A percentile compares a stretch with the other conserved stretches of the same genome.
Conservation (phyloP, 495 filamentous ascomycete species). For the Bacidia gigantensis region DNA sequence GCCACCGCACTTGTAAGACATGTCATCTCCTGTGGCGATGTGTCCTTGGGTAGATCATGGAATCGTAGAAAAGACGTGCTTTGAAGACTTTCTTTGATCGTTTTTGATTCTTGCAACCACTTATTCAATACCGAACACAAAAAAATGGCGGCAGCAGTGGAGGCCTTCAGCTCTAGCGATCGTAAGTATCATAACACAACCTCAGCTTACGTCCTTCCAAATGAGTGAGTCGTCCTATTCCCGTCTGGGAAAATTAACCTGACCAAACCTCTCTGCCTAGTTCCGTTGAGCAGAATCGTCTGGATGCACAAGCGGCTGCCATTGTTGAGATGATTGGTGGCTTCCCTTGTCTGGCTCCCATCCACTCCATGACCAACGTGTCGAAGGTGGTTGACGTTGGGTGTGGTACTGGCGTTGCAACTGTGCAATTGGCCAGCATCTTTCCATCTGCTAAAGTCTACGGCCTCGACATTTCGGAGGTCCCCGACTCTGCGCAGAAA, state of each 20-base stretch:
- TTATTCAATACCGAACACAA: background rate
- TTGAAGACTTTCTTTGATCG: background rate
- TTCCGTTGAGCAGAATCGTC: slow-evolving; percentile 9
- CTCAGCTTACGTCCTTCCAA: slow-evolving; percentile 13
- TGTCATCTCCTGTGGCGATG: no score
- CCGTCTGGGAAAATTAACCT: background rate
- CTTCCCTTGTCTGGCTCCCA: slow-evolving; percentile 4
- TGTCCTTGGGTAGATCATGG: background rate
- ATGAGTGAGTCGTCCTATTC: slow-evolving; percentile 8
- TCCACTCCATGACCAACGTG: background rate
- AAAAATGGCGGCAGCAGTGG: background rate
- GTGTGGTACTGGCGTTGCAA: slow-evolving; percentile 13
- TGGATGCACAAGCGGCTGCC: slow-evolving; percentile 10
- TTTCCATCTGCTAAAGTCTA: slow-evolving; percentile 11
- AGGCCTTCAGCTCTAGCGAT: background rate
- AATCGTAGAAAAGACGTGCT: background rate
- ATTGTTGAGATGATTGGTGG: slow-evolving; percentile 12
- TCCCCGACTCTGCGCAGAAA: background rate
- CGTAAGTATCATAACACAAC: slow-evolving; percentile 9
- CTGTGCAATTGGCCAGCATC: slow-evolving; percentile 5
- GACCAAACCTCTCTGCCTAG: background rate
- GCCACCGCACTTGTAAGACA: no score
- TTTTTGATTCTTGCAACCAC: background rate
- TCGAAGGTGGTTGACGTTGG: slow-evolving; percentile 11
- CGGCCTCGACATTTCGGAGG: slow-evolving; percentile 8